Evolutionary conservation across 2,329 filamentous ascomycete genomes (phyloP), one percentile per base, ranked within the genome.

Genomic region (Alternaria novae-zelandiae): DNA sequence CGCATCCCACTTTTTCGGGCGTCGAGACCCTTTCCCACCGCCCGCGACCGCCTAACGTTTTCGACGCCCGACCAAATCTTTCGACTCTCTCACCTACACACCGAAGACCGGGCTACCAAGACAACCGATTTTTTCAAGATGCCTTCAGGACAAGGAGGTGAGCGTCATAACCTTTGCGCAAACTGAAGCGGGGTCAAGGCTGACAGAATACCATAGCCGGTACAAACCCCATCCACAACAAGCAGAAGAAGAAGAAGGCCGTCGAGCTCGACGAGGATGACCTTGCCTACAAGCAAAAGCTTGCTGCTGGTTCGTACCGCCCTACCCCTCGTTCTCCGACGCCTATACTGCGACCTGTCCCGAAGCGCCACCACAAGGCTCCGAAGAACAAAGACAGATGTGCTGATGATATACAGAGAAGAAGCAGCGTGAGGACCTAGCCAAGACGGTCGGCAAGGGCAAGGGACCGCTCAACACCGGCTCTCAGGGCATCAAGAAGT

Each of bases 401-500:
- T 30, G 58, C 44, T 59, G 17, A 65, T 65, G 54, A 46, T 50
- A 26, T 25, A 47, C 69, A 85, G 83, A 85, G 72, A 85, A 85
- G 81, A 95, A 96, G 84, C 83, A 78, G 10, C 78, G 77, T 62
- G 78, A 79, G 43, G 93, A 94, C 10, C 79, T 96, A 83, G 89
- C 90, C n/a, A 86, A 89, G 67, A 91, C 92, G 83, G 90, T 90
- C 9, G 86, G 89, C 65, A 92, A 93, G 84, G 90, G 92, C 49
- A 90, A 91, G 75, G 95, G 95, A 4, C 94, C 95, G 41, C 80
- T 97, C 79, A 94, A 94, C 83, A 91, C 89, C 30, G 94, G 93
- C 32, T 82, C 86, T 53, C 93, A 96, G 83, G 94, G 93, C 67
- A 97, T 98, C 86, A 97, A 97, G 90, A 97, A 97, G 89, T 96